phyloP scores from a whole-genome alignment of 306 rosid species.

The Trifolium subterraneum region DNA sequence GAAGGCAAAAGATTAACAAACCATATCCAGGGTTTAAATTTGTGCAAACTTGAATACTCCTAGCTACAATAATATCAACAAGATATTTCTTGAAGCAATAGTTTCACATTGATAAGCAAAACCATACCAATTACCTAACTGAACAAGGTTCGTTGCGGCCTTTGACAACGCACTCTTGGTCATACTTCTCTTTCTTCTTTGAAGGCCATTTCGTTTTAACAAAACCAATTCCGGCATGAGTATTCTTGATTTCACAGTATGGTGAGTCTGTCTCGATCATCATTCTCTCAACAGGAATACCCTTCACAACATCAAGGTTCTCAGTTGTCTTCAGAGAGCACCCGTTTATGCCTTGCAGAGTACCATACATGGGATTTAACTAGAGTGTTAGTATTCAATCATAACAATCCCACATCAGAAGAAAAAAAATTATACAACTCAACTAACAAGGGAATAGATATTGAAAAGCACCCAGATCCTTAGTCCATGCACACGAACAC shows the following conservation, averaged over 20 bases:
- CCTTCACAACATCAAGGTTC: slow-evolving; percentile 81
- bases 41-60: slow-evolving; percentile 28
- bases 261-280: slow-evolving; percentile 98
- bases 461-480: slow-evolving; percentile 14
- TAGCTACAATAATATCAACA: slow-evolving; percentile 2
- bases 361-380: slow-evolving; percentile 32
- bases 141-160: slow-evolving; percentile 97
- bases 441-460: slow-evolving; percentile 21
- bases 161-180: slow-evolving; percentile 73
- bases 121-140: slow-evolving; percentile 62
- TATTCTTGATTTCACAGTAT: slow-evolving; percentile 89
- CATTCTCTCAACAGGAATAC: slow-evolving; percentile 81
- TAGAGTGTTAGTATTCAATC: slow-evolving; percentile 25
- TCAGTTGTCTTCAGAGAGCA: slow-evolving; percentile 84
- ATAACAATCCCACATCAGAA: slow-evolving; percentile 25
- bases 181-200: slow-evolving; percentile 92
- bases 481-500: slow-evolving; percentile 1
- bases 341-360: slow-evolving; percentile 81
- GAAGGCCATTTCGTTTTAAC: slow-evolving; percentile 84
- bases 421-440: not conserved
- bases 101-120: slow-evolving; percentile 24
- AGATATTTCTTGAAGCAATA: not conserved
- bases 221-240: slow-evolving; percentile 83
- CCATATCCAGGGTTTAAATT: not conserved
- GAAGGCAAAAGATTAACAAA: slow-evolving; percentile 24